These are phyloP conservation scores for Lasiodiplodia theobromae DNA, from an alignment of 2,329 filamentous ascomycete species.

Conservation along the genomic window DNA sequence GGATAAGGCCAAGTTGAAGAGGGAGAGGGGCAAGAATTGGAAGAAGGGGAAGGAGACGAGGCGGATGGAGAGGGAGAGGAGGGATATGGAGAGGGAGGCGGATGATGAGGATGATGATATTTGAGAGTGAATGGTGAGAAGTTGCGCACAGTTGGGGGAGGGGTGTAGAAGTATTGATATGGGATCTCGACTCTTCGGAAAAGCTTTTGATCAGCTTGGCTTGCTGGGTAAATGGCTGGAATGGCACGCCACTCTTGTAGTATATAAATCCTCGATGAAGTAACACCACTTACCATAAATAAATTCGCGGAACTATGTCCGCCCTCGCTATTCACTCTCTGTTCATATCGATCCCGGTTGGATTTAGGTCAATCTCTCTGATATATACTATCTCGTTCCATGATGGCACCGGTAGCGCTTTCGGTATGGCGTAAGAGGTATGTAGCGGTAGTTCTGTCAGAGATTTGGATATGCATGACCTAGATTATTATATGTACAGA, in stretches of 20 bases:
- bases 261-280: not conserved
- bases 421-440: no score
- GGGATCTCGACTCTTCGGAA: not conserved
- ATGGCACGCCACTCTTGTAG: not conserved
- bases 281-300: not conserved
- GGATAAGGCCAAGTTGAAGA: conserved; percentile 48
- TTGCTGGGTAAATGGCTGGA: not conserved
- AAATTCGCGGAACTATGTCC: no score
- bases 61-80: conserved; percentile 18
- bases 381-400: no score
- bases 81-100: conserved; percentile 5
- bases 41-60: conserved; percentile 49
- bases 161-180: not conserved
- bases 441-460: no score
- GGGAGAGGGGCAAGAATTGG: conserved; percentile 47
- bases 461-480: no score
- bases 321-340: no score
- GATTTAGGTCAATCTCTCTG: no score
- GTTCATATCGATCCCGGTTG: no score
- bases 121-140: not conserved
- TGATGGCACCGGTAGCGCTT: no score
- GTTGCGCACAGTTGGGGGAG: not conserved
- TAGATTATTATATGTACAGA: no score
- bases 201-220: not conserved
- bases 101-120: not conserved